Conservation (phyloP, 768 basidiomycete species). For the Flagelloscypha sp. region DNA sequence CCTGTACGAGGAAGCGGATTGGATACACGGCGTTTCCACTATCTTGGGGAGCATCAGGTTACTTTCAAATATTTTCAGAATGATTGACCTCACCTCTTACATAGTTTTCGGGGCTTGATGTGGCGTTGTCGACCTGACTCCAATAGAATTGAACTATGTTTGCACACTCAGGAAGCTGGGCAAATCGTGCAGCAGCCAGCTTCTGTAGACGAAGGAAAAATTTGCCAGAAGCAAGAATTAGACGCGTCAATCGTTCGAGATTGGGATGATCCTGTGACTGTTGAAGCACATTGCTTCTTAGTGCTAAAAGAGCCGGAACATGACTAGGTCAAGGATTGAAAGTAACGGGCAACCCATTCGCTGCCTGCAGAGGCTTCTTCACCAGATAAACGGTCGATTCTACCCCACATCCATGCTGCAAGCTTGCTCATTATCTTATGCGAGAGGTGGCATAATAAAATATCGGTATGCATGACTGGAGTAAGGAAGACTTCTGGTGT, state of each 20-base stretch:
- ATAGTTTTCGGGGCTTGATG: constrained; percentile 39
- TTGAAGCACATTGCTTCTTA: too few species aligned
- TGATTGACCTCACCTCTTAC: constrained; percentile 42
- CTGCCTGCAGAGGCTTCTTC: too few species aligned
- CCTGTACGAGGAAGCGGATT: constrained; percentile 73
- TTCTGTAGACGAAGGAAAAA: constrained; percentile 73
- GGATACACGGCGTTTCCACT: constrained; percentile 59
- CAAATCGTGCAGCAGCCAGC: constrained; percentile 49
- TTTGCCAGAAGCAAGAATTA: constrained; percentile 65
- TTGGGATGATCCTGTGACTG: too few species aligned
- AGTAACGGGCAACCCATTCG: too few species aligned
- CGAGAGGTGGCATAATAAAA: constrained; percentile 53
- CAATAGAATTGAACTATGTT: constrained; percentile 75
- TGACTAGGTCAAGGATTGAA: too few species aligned
- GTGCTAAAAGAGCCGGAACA: too few species aligned
- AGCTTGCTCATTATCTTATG: constrained; percentile 73
- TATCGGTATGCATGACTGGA: too few species aligned
- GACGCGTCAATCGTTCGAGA: too few species aligned
- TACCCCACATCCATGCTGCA: constrained; percentile 70
- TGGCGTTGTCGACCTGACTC: constrained; percentile 71
- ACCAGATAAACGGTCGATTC: too few species aligned
- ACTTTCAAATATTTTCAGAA: background rate
- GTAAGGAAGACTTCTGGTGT: too few species aligned
- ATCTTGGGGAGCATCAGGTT: constrained; percentile 32
- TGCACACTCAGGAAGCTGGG: constrained; percentile 51